These are phyloP conservation scores for Nymphaea thermarum DNA, from an alignment of 164 flowering plant species.

Conservation along the genomic window DNA sequence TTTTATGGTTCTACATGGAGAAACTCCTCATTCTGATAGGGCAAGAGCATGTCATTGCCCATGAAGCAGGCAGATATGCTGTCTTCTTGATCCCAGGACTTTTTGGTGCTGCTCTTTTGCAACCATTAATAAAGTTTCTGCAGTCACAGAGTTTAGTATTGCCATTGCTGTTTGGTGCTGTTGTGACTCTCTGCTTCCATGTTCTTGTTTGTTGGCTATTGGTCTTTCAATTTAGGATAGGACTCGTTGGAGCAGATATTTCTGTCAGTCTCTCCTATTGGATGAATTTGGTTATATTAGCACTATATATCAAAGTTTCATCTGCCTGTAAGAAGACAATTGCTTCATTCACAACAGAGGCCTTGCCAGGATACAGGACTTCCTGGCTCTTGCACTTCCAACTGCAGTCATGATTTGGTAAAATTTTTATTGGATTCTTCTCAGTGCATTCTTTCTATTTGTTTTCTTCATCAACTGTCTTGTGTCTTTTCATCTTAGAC, in stretches of 20 bases:
- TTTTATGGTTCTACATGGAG: conserved; percentile 34
- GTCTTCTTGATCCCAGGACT: conserved; percentile 36
- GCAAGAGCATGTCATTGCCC: conserved; percentile 41
- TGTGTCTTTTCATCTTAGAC: background rate
- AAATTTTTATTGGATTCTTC: background rate
- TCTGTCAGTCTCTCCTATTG: conserved; percentile 33
- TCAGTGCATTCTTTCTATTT: background rate
- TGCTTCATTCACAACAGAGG: conserved; percentile 39
- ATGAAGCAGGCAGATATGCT: conserved; percentile 35
- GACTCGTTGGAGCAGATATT: conserved; percentile 32
- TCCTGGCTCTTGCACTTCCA: conserved; percentile 64
- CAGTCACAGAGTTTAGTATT: conserved; percentile 37
- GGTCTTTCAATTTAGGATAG: conserved; percentile 32
- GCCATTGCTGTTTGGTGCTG: conserved; percentile 35
- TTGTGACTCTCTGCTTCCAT: conserved; percentile 20
- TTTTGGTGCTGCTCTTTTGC: conserved; percentile 35
- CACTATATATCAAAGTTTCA: conserved; percentile 25
- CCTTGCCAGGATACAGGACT: conserved; percentile 45
- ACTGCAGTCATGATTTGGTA: conserved; percentile 83
- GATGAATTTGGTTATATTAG: conserved; percentile 32
- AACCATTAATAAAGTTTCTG: conserved; percentile 27
- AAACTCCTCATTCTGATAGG: conserved; percentile 31
- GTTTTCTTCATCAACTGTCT: background rate
- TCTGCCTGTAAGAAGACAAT: conserved; percentile 49
- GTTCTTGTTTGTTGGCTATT: conserved; percentile 39